A percentile compares a stretch with the other conserved stretches of the same genome.
These are phyloP conservation scores for Colletotrichum sansevieriae DNA, from an alignment of 2,329 filamentous ascomycete genomes.

Conservation along the genomic window DNA sequence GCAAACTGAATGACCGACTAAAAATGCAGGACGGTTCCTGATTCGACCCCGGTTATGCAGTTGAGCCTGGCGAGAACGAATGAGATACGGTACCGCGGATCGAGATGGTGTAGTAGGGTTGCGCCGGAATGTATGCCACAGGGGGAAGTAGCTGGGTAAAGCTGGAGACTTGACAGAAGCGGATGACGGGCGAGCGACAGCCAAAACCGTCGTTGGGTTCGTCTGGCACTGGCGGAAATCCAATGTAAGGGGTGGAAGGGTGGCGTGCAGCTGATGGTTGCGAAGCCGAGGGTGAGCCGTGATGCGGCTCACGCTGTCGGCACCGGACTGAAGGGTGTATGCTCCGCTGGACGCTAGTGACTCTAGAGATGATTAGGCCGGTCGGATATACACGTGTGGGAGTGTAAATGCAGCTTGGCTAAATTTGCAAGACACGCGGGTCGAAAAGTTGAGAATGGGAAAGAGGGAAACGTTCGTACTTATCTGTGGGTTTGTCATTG, in stretches of 20 bases:
- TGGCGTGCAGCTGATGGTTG: constrained; percentile 23
- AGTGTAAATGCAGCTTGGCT: constrained; percentile 13
- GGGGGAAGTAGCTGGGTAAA: constrained; percentile 28
- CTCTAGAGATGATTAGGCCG: constrained; percentile 3
- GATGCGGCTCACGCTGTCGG: constrained; percentile 10
- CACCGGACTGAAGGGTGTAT: constrained; percentile 20
- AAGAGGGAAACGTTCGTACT: constrained; percentile 19
- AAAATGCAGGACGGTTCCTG: constrained; percentile 38
- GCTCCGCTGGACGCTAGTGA: constrained; percentile 6
- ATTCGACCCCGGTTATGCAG: constrained; percentile 39
- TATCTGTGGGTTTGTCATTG: constrained; percentile 9
- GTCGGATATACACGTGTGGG: constrained; percentile 25
- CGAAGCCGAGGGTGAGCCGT: constrained; percentile 28
- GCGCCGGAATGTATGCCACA: constrained; percentile 33
- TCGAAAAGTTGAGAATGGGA: neutral
- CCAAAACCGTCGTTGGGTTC: constrained; percentile 30
- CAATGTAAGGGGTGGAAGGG: constrained; percentile 9
- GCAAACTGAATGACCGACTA: constrained; percentile 40
- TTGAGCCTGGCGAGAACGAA: constrained; percentile 27
- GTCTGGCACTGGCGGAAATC: constrained; percentile 18
- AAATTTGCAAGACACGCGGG: constrained; percentile 7
- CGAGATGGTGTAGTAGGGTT: constrained; percentile 38
- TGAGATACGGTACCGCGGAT: constrained; percentile 27
- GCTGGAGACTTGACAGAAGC: constrained; percentile 35
- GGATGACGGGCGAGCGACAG: constrained; percentile 40